These are phyloP conservation scores for Geranium rotundifolium DNA, from an alignment of 345 rosid genomes.

Conservation along the genomic window DNA sequence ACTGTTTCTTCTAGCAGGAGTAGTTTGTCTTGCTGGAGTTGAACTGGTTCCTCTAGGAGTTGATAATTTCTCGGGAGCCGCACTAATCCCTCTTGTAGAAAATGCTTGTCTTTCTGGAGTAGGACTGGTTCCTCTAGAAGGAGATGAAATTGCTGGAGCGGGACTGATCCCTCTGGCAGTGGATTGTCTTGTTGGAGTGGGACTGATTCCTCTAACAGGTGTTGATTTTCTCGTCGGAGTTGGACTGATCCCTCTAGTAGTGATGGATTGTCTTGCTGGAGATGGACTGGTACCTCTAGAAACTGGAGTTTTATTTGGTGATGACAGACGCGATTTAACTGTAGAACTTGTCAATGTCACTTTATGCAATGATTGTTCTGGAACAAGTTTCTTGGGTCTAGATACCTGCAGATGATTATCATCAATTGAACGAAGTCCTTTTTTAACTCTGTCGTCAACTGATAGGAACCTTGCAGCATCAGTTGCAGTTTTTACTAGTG, in stretches of 20 bases:
- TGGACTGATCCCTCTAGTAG: slow-evolving; percentile 67
- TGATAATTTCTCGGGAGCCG: too few species aligned
- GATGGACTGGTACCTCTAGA: slow-evolving; percentile 36
- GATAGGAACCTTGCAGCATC: slow-evolving; percentile 35
- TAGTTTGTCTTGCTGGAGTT: slow-evolving; percentile 8
- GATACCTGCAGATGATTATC: slow-evolving; percentile 26
- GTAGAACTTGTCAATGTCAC: slow-evolving; percentile 35
- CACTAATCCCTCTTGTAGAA: too few species aligned
- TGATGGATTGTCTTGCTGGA: slow-evolving; percentile 46
- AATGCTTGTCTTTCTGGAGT: too few species aligned
- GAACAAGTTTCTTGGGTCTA: slow-evolving; percentile 33
- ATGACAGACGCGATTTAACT: slow-evolving; percentile 41
- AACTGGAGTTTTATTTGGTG: slow-evolving; percentile 50
- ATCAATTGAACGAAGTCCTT: slow-evolving; percentile 35
- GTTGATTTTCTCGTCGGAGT: slow-evolving; percentile 46
- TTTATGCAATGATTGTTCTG: slow-evolving; percentile 24
- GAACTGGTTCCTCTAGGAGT: slow-evolving; percentile 1
- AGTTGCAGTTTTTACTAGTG: slow-evolving; percentile 47
- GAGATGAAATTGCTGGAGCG: slow-evolving; percentile 44
- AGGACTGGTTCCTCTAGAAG: too few species aligned
- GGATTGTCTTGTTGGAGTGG: too few species aligned
- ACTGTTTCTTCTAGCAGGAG: slow-evolving; percentile 40
- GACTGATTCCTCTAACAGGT: slow-evolving; percentile 29
- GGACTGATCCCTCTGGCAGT: slow-evolving; percentile 21
- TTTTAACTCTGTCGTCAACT: slow-evolving; percentile 28